A percentile compares a stretch with the other conserved stretches of the same genome.
phyloP scores from a whole-genome alignment of 495 filamentous ascomycete genomes.

The Lichina pygmaea region DNA sequence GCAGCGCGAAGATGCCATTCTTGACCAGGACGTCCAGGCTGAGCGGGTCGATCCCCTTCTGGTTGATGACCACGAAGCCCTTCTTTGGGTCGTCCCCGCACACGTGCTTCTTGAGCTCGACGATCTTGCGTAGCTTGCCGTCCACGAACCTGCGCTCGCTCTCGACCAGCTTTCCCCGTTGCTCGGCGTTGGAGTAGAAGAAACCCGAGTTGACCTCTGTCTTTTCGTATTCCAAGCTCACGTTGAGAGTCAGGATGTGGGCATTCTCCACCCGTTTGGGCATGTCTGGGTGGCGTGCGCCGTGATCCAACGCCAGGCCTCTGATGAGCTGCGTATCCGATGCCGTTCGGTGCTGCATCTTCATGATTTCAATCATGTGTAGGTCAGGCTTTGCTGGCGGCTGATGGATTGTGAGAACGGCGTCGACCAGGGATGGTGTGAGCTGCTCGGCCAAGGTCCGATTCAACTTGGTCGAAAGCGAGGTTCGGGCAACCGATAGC shows the following conservation, averaged over 20 bases:
- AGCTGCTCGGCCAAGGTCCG: constrained; percentile 67
- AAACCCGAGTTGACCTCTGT: constrained; percentile 97
- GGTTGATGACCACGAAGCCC: constrained; percentile 93
- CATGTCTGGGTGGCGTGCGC: constrained; percentile 95
- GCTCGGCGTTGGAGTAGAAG: constrained; percentile 92
- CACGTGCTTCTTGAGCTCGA: constrained; percentile 93
- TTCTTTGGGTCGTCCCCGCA: constrained; percentile 89
- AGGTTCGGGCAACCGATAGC: constrained; percentile 78
- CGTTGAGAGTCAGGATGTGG: constrained; percentile 81
- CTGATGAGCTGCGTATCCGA: constrained; percentile 89
- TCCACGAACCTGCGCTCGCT: constrained; percentile 91
- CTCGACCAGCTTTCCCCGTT: constrained; percentile 92
- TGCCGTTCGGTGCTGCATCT: constrained; percentile 94
- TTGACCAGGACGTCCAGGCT: constrained; percentile 88
- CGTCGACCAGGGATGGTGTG: constrained; percentile 82
- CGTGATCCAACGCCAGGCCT: constrained; percentile 82
- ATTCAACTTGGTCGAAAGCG: constrained; percentile 84
- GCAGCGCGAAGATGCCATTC: constrained; percentile 86
- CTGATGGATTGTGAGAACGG: constrained; percentile 80
- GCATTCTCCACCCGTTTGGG: constrained; percentile 88
- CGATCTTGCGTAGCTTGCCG: constrained; percentile 88
- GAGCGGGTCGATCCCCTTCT: constrained; percentile 95
- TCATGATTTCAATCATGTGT: constrained; percentile 99
- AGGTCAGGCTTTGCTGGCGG: constrained; percentile 79
- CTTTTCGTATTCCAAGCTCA: constrained; percentile 96